A percentile compares a stretch with the other conserved stretches of the same genome.
These are phyloP conservation scores for Diaporthe vaccinii DNA, from an alignment of 2,329 filamentous ascomycete species.

Conservation along the genomic window DNA sequence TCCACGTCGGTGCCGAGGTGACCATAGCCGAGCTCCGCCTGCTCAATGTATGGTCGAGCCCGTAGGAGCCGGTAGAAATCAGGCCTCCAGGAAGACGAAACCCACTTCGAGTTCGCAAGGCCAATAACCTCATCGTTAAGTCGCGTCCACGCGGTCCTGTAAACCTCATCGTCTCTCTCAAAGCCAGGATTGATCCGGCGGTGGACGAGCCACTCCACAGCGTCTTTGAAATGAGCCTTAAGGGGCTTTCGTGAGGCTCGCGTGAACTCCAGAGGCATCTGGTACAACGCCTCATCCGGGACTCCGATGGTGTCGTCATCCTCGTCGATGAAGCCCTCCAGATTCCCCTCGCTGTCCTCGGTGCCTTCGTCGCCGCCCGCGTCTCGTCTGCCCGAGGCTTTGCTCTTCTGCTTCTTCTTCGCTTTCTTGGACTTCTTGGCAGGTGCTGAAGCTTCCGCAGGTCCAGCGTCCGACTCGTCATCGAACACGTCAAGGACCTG, in stretches of 20 bases:
- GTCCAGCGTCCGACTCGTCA: conserved; percentile 50
- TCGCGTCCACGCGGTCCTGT: conserved; percentile 77
- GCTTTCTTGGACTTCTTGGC: conserved; percentile 37
- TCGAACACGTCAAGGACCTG: conserved; percentile 49
- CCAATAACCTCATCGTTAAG: conserved; percentile 79
- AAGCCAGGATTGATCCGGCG: conserved; percentile 83
- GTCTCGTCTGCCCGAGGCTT: conserved; percentile 26
- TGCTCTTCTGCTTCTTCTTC: conserved; percentile 43
- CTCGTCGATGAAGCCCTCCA: conserved; percentile 76
- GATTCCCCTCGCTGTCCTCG: conserved; percentile 29
- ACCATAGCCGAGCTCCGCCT: conserved; percentile 39
- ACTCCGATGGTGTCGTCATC: conserved; percentile 69
- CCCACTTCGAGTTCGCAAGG: conserved; percentile 78
- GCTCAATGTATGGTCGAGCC: conserved; percentile 73
- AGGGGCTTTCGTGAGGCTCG: conserved; percentile 75
- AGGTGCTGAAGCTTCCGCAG: conserved; percentile 32
- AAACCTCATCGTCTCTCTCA: conserved; percentile 71
- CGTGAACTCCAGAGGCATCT: conserved; percentile 78
- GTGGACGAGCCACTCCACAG: conserved; percentile 85
- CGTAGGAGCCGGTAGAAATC: conserved; percentile 76
- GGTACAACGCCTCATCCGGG: conserved; percentile 54
- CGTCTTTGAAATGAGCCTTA: conserved; percentile 80
- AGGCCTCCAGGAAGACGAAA: conserved; percentile 77
- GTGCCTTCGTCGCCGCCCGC: conserved; percentile 26
- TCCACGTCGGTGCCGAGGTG: conserved; percentile 23